Conservation (phyloP, 2,329 filamentous ascomycete species). For the Penicillium vulpinum region DNA sequence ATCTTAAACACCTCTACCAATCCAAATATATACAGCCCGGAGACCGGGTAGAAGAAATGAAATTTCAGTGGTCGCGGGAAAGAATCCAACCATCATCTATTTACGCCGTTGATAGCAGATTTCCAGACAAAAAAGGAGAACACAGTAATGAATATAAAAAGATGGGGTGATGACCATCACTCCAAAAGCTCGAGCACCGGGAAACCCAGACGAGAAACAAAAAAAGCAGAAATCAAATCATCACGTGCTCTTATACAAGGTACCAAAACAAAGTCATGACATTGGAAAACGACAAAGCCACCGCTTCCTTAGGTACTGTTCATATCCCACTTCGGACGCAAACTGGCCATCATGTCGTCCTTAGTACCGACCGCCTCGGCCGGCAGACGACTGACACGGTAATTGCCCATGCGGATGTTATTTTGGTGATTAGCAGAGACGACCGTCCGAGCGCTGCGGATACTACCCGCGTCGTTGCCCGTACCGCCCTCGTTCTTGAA, state of each 20-base stretch:
- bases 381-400: conserved; percentile 81
- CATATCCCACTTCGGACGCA: conserved; percentile 60
- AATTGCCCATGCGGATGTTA: conserved; percentile 78
- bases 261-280: conserved; percentile 20
- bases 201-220: conserved; percentile 7
- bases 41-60: conserved; percentile 2
- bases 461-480: conserved; percentile 49
- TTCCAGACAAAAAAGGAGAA: neutral
- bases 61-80: neutral
- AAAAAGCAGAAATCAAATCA: conserved; percentile 19
- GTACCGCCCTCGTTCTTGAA: conserved; percentile 48
- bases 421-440: conserved; percentile 69
- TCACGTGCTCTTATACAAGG: conserved; percentile 18
- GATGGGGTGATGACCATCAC: neutral
- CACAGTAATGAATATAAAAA: conserved; percentile 8
- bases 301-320: conserved; percentile 21
- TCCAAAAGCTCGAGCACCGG: conserved; percentile 2
- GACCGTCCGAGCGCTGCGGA: conserved; percentile 71
- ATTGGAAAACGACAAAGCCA: neutral
- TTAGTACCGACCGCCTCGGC: conserved; percentile 77
- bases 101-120: conserved; percentile 6
- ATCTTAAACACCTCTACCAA: neutral
- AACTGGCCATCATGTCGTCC: conserved; percentile 62
- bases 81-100: conserved; percentile 10
- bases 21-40: conserved; percentile 8